Percentiles rank a stretch among this genome's conserved stretches.
phyloP scores from a whole-genome alignment of 805 yeast species.

The Sugiyamaella boreocaroliniensis region DNA sequence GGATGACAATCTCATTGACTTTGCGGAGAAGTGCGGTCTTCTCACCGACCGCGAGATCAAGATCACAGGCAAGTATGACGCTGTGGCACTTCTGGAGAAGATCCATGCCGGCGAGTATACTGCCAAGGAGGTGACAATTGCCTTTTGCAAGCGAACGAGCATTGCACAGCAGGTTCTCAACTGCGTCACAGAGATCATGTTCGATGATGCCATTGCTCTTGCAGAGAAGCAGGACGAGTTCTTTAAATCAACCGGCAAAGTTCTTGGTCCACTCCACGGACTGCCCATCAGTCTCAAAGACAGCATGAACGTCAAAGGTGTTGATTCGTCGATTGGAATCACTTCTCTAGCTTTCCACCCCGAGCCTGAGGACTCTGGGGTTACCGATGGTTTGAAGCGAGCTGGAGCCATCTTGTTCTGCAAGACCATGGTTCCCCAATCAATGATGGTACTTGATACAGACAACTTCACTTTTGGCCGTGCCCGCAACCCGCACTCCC shows the following conservation, averaged over 20 bases:
- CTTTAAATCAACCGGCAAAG: conserved; percentile 39
- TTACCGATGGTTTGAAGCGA: conserved; percentile 36
- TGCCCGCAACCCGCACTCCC: conserved; percentile 40
- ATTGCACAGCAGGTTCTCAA: conserved; percentile 50
- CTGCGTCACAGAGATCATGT: conserved; percentile 36
- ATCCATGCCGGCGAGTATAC: conserved; percentile 39
- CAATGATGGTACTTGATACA: conserved; percentile 46
- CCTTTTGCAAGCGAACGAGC: conserved; percentile 53
- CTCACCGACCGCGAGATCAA: conserved; percentile 32
- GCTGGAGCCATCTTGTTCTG: conserved; percentile 49
- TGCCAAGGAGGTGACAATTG: conserved; percentile 43
- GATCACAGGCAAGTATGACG: conserved; percentile 33
- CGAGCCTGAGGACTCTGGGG: conserved; percentile 27
- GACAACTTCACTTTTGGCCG: conserved; percentile 40
- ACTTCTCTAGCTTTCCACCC: conserved; percentile 32
- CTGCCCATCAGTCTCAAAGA: conserved; percentile 58
- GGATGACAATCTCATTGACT: conserved; percentile 35
- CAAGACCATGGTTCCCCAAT: conserved; percentile 48
- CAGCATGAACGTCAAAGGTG: conserved; percentile 41
- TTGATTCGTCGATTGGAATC: conserved; percentile 43
- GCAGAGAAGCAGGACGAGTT: conserved; percentile 52
- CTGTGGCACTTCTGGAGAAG: conserved; percentile 47
- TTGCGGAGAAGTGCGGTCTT: conserved; percentile 35
- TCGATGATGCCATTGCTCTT: conserved; percentile 50
- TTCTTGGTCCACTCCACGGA: conserved; percentile 60